Conservation (phyloP, 768 basidiomycete genomes). For the Vishniacozyma victoriae region DNA sequence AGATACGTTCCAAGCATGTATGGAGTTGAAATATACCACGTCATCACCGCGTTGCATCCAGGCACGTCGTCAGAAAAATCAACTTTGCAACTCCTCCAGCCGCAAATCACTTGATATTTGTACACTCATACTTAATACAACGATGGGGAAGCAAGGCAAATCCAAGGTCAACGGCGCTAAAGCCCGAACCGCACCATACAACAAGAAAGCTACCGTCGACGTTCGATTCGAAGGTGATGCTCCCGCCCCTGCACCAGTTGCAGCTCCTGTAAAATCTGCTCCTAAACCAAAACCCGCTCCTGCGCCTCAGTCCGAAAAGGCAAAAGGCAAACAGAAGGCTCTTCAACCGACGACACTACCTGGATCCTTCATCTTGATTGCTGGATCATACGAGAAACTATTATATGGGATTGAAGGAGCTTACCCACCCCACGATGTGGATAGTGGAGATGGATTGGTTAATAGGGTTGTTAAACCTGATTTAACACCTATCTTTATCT, state of each 20-base stretch:
- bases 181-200: slow-evolving; percentile 24
- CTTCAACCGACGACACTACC: not conserved
- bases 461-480: slow-evolving; percentile 46
- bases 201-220: slow-evolving; percentile 30
- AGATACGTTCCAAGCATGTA: too few species aligned
- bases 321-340: slow-evolving; percentile 29
- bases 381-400: slow-evolving; percentile 93
- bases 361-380: slow-evolving; percentile 67
- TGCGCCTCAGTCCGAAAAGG: slow-evolving; percentile 3
- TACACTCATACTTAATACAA: too few species aligned
- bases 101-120: too few species aligned
- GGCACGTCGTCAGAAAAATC: too few species aligned
- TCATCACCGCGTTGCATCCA: too few species aligned
- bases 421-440: slow-evolving; percentile 25
- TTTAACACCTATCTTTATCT: slow-evolving; percentile 72
- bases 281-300: not conserved
- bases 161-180: slow-evolving; percentile 6
- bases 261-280: not conserved
- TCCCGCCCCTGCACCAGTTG: not conserved
- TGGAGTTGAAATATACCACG: too few species aligned
- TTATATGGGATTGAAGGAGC: slow-evolving; percentile 81
- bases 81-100: too few species aligned
- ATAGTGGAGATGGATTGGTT: slow-evolving; percentile 10
- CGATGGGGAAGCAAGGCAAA: slow-evolving; percentile 29
- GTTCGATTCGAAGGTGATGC: slow-evolving; percentile 27